Evolutionary conservation across 768 basidiomycete species (phyloP).

Genomic region (Amanita muscaria): DNA sequence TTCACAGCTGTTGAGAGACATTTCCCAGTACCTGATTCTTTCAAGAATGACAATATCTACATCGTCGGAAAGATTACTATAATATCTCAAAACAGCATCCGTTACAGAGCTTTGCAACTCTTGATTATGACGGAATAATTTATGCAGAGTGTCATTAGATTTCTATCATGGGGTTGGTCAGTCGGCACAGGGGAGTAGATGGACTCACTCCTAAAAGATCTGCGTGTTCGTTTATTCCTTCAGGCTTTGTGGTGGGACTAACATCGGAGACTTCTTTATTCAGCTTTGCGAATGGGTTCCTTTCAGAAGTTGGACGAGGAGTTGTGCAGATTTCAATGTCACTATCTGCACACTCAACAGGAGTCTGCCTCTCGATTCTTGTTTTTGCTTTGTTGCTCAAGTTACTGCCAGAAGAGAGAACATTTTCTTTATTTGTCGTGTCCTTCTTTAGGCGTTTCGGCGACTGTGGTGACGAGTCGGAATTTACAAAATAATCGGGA

Average conservation of each 20-base stretch:
- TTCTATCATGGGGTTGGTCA: constrained; percentile 18
- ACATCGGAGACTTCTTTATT: constrained; percentile 16
- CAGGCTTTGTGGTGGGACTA: not conserved
- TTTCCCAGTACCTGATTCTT: constrained; percentile 27
- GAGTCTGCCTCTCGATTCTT: not conserved
- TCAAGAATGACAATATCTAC: constrained; percentile 36
- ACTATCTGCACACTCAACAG: not conserved
- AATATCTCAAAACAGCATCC: constrained; percentile 20
- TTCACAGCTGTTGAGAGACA: too few relatives aligned
- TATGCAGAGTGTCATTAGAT: constrained; percentile 20
- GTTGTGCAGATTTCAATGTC: not conserved
- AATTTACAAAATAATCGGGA: constrained; percentile 12
- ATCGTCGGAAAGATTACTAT: constrained; percentile 17
- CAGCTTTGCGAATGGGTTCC: constrained; percentile 20
- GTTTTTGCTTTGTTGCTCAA: not conserved
- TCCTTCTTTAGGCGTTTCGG: constrained; percentile 12
- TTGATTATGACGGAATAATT: constrained; percentile 22
- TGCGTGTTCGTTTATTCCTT: not conserved
- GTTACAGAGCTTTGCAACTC: constrained; percentile 22
- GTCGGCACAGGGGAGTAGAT: not conserved
- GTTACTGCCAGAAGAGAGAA: not conserved
- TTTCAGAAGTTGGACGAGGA: constrained; percentile 8
- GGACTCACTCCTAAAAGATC: constrained; percentile 3
- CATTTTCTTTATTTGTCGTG: constrained; percentile 11
- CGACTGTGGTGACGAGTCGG: constrained; percentile 12